These are phyloP conservation scores for Saccharum hybrid DNA, from an alignment of 202 grass and related monocot species.

Conservation along the genomic window DNA sequence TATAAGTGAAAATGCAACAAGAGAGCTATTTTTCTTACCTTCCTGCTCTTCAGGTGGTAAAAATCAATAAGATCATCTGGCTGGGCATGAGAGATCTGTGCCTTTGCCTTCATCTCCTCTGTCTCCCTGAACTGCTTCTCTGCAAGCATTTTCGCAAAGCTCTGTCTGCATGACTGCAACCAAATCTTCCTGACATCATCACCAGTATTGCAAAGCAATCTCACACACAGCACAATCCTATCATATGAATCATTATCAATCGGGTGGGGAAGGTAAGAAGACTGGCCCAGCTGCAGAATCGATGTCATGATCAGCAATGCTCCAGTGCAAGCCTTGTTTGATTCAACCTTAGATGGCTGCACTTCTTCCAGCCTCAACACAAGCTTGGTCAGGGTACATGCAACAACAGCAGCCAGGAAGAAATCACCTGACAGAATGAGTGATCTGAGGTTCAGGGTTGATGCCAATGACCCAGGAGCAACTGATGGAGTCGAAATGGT, in stretches of 20 bases:
- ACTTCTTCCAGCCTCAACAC: conserved; percentile 87
- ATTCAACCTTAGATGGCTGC: conserved; percentile 70
- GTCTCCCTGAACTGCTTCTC: conserved; percentile 91
- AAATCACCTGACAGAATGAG: conserved; percentile 91
- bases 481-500: conserved; percentile 55
- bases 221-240: conserved; percentile 78
- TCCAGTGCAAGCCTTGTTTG: conserved; percentile 68
- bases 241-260: conserved; percentile 90
- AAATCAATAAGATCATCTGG: conserved; percentile 98
- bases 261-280: conserved; percentile 68
- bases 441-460: conserved; percentile 72
- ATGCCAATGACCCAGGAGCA: conserved; percentile 59
- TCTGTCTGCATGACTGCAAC: conserved; percentile 77
- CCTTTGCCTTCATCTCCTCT: conserved; percentile 77
- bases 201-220: conserved; percentile 86
- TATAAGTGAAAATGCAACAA: conserved; percentile 24
- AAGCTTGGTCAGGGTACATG: conserved; percentile 80
- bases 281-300: conserved; percentile 75
- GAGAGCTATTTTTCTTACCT: conserved; percentile 46
- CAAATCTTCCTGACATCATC: conserved; percentile 85
- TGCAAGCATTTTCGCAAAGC: conserved; percentile 91
- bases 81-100: conserved; percentile 75
- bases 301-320: conserved; percentile 73
- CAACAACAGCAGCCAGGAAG: conserved; percentile 68
- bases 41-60: conserved; percentile 89